Base-by-base conservation (phyloP, 1,139 yeast species). In the Torulaspora globosa region DNA sequence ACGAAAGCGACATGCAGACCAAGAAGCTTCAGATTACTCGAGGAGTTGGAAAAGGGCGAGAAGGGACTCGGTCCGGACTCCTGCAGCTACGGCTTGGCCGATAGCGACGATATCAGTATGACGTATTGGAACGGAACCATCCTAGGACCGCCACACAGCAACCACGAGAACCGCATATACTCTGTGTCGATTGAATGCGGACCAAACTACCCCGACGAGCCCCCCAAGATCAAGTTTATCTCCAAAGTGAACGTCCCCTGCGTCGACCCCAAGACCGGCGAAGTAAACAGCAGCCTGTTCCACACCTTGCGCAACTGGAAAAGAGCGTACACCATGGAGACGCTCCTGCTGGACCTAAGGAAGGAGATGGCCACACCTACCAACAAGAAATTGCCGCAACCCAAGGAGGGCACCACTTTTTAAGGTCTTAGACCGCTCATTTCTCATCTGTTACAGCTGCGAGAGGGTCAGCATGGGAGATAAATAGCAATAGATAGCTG, bases 1-100 rank as follows among this genome's bases (percentile, higher is more conserved):
- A 29, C 34, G 14, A 21, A 12, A 12, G 9, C 15, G 24, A 29
- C 14, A 10, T 15, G 8, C 53, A 86, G 95, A 39, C 97, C 97
- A 55, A 80, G 97, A 69, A 89, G 89, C 66, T 92, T 92, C 69
- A 86, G 95, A 63, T 77, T 92, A 39, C 75, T 92, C 54, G 98
- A 92, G 71, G 98, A 92, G 70, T 76, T 94, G 55, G 99, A 94
- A 67, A 92, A 90, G 63, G 98, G 98, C 43, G 99, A 94, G 66
- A 94, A 94, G 67, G 98, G 98, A 12, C 74, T 87, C 44, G 97
- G 98, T 24, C 94, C 97, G 29, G 97, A 94, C 66, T 85, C 96
- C 19, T 90, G 96, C 66, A 90, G 97, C 16, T 88, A 90, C 59
- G 97, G 97, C 0, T 74, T 90, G 44, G 80, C 88, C 32, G 90